Base-by-base conservation (phyloP, 2,329 filamentous ascomycete species). In the Aureobasidium namibiae region DNA sequence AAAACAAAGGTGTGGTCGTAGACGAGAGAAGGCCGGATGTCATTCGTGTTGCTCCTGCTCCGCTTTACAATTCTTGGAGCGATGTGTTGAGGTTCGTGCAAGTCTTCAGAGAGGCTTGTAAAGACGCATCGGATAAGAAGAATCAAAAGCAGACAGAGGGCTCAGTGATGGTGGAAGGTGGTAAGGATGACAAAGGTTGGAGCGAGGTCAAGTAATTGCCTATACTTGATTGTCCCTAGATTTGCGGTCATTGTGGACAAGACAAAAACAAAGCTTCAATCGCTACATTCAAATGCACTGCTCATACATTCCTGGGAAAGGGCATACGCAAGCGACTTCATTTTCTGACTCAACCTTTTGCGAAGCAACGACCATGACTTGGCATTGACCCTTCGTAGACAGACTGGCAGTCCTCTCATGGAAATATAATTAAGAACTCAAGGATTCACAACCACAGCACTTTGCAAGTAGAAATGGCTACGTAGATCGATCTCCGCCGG, bases 11-110 rank as follows among this genome's bases (percentile, higher is more conserved):
- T 1, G 84, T 94, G 2, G 81, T 95, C 1, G 84, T 89, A 38
- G 91, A 96, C 69, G 88, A 94, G 78, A 79, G 91, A 61, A 89
- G 89, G 71, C 91, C 92, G 1, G 86, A 92, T 69, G 91, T 96
- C 16, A 86, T 96, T 53, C 79, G 91, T 1, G 84, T 95, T 1
- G 90, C 91, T 1, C 91, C 92, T 1, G 87, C 88, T 42, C 90
- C 91, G 9, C 71, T 96, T 64, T 96, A 95, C 73, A 92, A 92
- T 67, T 84, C 82, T 0, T 95, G 89, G 69, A 78, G 79, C 61
- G 91, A 96, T 66, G 85, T 91, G 7, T 84, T 74, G 75, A 70
- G 73, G 16, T 89, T 89, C 68, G 78, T 76, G 54, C 71, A 73
- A 33, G 73, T 82, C 14, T 84, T 85, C 65, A 67, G 74, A 6